phyloP scores from a whole-genome alignment of 305 asterid genomes.

The Withania somnifera region DNA sequence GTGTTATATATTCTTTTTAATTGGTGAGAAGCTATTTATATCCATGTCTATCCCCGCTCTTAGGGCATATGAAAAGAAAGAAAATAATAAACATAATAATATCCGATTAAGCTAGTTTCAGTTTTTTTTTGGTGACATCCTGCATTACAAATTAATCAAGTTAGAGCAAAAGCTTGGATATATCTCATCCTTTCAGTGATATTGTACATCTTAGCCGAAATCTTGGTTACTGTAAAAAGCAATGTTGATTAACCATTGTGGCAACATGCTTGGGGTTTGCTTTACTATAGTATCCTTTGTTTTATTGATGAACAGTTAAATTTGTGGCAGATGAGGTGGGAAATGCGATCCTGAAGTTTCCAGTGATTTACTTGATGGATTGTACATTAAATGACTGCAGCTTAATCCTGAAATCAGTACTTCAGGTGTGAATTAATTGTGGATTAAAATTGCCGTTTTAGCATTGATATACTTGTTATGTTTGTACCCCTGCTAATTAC shows the following conservation, averaged over 20 bases:
- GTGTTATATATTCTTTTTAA: background rate
- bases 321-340: constrained; percentile 48
- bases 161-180: background rate
- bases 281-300: background rate
- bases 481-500: background rate
- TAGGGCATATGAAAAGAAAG: background rate
- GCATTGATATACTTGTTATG: background rate
- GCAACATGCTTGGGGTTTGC: background rate
- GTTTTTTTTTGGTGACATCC: background rate
- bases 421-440: constrained; percentile 40
- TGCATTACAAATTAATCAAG: background rate
- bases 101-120: background rate
- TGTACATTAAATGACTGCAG: constrained; percentile 86
- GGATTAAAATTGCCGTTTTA: background rate
- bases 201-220: background rate
- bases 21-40: background rate
- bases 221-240: background rate
- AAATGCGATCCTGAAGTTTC: constrained; percentile 43
- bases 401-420: constrained; percentile 39
- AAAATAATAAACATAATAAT: background rate
- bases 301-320: constrained; percentile 29
- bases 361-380: constrained; percentile 83
- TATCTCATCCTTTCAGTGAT: background rate
- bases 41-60: background rate
- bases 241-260: background rate